Conservation (phyloP, 345 rosid species). For the Hypericum androsaemum region DNA sequence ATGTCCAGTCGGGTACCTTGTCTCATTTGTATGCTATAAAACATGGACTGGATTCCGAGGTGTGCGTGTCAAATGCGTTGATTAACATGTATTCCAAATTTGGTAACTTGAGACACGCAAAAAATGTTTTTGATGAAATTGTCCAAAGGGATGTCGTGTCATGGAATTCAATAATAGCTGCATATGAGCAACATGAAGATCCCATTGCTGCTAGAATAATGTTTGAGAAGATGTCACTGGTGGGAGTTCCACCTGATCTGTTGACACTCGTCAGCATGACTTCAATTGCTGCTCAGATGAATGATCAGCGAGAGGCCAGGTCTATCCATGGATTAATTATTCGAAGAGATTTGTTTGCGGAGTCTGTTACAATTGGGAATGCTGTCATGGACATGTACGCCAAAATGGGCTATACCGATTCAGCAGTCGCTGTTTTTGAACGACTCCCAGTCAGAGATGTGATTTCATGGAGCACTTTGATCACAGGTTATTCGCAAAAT, state of each 20-base stretch:
- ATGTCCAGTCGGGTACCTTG: slow-evolving; percentile 48
- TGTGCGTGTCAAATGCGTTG: slow-evolving; percentile 61
- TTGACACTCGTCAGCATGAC: slow-evolving; percentile 56
- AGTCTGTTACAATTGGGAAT: slow-evolving; percentile 54
- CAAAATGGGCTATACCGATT: slow-evolving; percentile 58
- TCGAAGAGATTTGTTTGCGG: slow-evolving; percentile 38
- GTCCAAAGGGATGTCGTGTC: slow-evolving; percentile 49
- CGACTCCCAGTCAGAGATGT: slow-evolving; percentile 54
- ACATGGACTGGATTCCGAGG: slow-evolving; percentile 36
- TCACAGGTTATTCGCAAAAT: slow-evolving; percentile 68
- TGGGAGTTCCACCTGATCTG: slow-evolving; percentile 47
- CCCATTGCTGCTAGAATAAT: slow-evolving; percentile 47
- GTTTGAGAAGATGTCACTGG: slow-evolving; percentile 52
- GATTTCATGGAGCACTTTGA: slow-evolving; percentile 83
- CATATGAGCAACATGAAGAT: slow-evolving; percentile 43
- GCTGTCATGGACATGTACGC: slow-evolving; percentile 76
- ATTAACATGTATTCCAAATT: slow-evolving; percentile 80
- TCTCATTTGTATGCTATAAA: slow-evolving; percentile 42
- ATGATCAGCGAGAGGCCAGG: slow-evolving; percentile 41
- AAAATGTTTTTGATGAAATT: slow-evolving; percentile 43
- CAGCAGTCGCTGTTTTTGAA: slow-evolving; percentile 57
- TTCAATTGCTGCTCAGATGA: slow-evolving; percentile 58
- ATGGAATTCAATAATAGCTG: slow-evolving; percentile 81
- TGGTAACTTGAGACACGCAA: slow-evolving; percentile 48
- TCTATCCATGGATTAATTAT: slow-evolving; percentile 58